Evolutionary conservation across 768 basidiomycete genomes (phyloP).

Genomic region (Botryobasidium botryosum): DNA sequence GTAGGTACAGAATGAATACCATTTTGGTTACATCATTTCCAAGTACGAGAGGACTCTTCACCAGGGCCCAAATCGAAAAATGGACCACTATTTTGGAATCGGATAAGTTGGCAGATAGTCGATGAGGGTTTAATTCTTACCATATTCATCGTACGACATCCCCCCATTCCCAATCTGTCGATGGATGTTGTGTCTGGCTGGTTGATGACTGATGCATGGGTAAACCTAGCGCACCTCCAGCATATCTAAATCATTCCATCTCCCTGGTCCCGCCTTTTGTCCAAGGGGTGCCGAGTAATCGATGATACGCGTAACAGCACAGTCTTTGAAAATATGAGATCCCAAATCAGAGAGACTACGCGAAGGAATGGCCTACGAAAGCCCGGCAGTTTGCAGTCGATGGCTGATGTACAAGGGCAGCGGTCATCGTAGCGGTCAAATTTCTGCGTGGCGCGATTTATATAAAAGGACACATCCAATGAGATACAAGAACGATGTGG

Average conservation of each 20-base stretch:
- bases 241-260: conserved; percentile 36
- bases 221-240: conserved; percentile 18
- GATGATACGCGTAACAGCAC: conserved; percentile 35
- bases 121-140: conserved; percentile 11
- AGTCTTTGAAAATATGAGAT: conserved; percentile 8
- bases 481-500: neutral
- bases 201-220: neutral
- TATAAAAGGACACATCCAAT: neutral
- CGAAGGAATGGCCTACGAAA: conserved; percentile 18
- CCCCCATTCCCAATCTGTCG: conserved; percentile 19
- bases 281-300: conserved; percentile 36
- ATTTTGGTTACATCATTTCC: conserved; percentile 26
- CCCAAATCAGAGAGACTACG: neutral
- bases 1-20: conserved; percentile 5
- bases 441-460: conserved; percentile 2
- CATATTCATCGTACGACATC: conserved; percentile 27
- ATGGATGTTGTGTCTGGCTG: neutral
- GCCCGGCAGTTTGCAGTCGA: conserved; percentile 25
- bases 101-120: neutral
- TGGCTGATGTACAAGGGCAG: conserved; percentile 22
- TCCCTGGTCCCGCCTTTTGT: conserved; percentile 30
- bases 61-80: conserved; percentile 37
- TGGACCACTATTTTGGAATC: conserved; percentile 21
- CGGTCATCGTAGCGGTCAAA: conserved; percentile 23
- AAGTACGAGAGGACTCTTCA: conserved; percentile 29